Evolutionary conservation across 345 rosid genomes (phyloP), one percentile per base, ranked within the genome.

Genomic region (Leavenworthia alabamica): DNA sequence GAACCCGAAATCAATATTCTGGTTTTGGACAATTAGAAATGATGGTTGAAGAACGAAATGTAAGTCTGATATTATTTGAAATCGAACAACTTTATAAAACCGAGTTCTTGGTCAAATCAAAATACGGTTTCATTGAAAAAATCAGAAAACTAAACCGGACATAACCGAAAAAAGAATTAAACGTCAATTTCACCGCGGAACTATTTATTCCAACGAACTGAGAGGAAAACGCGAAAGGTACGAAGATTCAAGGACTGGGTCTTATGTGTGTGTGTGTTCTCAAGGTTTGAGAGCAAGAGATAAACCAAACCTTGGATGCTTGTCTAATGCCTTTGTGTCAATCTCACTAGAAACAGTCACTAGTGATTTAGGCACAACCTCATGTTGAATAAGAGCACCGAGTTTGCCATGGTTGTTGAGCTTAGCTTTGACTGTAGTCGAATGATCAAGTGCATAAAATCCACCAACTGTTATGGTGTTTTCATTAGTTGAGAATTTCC

Each of bases 401-500:
- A 93, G 85, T 54, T 71, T 87, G 62, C 97, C 99, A 35, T 78
- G 72, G 72, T 80, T 89, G 78, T 87, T 82, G 43, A 93, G 88
- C 78, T 87, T 93, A 36, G 88, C 97, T 75, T 89, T 93, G 74
- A 85, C 78, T 16, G 77, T 14, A 5, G 97, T 93, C 68, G 81
- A 61, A 39, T 78, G 78, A 77, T 93, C 99, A 29, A 93, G 52
- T 1, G 96, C 84, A 43, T 81, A 80, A 8, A 77, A 70, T 28
- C 96, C 96, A 60, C 97, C 97, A 54, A 89, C 84, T 0, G 97
- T 87, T 13, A 89, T 75, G 3, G 78, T 83, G 72, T 89, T 93
- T 75, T 93, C 97, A 40, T 93, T 93, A 3, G 96, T 85, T 4
- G 97, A 85, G 70, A 93, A 87, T 72, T 67, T 87, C 73, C 97